Percentiles rank a stretch among this genome's conserved stretches.
Evolutionary conservation across 1,139 yeast genomes (phyloP).

Genomic region (Suhomyces panamericanus): DNA sequence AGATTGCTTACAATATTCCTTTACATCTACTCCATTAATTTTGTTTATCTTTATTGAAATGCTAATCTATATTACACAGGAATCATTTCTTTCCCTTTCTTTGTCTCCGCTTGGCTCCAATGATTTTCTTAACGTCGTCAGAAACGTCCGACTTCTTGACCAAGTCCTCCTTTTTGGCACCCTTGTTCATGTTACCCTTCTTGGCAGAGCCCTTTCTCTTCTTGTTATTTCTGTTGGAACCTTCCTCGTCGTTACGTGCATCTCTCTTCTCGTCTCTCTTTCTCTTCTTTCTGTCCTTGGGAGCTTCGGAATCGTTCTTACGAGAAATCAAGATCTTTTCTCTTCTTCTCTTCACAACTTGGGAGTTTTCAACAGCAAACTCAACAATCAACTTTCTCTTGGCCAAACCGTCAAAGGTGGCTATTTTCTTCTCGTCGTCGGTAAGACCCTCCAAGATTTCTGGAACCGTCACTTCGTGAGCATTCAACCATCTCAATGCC

Average conservation of each 20-base stretch:
- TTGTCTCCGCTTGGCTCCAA: conserved; percentile 70
- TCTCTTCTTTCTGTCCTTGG: conserved; percentile 21
- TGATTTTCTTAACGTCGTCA: conserved; percentile 59
- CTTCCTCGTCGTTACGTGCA: conserved; percentile 16
- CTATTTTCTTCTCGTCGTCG: conserved; percentile 64
- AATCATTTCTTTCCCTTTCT: conserved; percentile 47
- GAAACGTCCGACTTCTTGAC: conserved; percentile 44
- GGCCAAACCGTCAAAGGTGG: conserved; percentile 52
- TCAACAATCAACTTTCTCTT: conserved; percentile 87
- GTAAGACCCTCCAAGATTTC: conserved; percentile 73
- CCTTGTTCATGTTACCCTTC: neutral
- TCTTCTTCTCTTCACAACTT: conserved; percentile 85
- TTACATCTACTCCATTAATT: neutral
- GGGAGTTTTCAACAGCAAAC: conserved; percentile 94
- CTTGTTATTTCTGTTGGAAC: conserved; percentile 25
- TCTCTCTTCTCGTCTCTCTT: conserved; percentile 25
- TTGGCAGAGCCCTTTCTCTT: conserved; percentile 9
- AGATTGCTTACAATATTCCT: too few relatives aligned
- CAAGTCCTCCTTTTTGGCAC: conserved; percentile 11
- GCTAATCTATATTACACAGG: conserved; percentile 5
- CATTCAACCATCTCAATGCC: conserved; percentile 97
- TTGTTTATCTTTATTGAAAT: neutral
- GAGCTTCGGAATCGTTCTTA: conserved; percentile 23
- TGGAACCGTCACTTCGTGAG: conserved; percentile 73
- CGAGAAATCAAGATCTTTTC: conserved; percentile 60